Base-by-base conservation (phyloP, 495 filamentous ascomycete genomes). In the Recurvomyces mirabilis region DNA sequence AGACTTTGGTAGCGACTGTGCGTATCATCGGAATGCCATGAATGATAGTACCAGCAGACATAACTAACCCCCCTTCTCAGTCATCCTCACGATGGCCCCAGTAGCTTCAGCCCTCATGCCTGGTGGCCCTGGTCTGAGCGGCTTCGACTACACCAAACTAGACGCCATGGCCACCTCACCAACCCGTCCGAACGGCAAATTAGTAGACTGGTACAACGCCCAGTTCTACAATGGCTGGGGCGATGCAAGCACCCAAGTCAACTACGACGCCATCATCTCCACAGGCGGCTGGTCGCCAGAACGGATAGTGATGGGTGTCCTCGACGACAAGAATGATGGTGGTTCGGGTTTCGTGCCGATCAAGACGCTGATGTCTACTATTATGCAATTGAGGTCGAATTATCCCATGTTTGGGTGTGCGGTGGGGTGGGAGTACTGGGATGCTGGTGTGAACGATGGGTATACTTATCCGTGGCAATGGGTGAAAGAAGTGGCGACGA, bases 191-290 rank as follows among this genome's bases (percentile, higher is more conserved):
- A 34, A 44, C 19, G 45, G 45, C 23, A 41, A 48, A 23, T 18
- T 41, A 14, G 45, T 48, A 12, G 35, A 48, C 30, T 93, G 84
- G 75, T 91, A 91, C 54, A 91, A 91, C 47, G 65, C 76, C 12
- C 86, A 91, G 57, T 91, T 91, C 55, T 93, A 93, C 55, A 83
- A 79, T 52, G 82, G 82, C 1, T 93, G 81, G 72, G 86, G 84
- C 12, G 67, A 67, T 21, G 66, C 83, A 19, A 67, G 67, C 11
- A 69, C 68, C 49, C 70, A 77, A 0, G 54, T 62, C n/a, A 69
- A 72, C 58, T 87, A 79, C 52, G 75, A 82, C 38, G 58, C 65
- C 29, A 75, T 84, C 40, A 60, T 89, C n/a, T 47, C 64, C 3
- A 60, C 26, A 3, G 26, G 64, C 23, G 81, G 82, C 4, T 87